phyloP scores from a whole-genome alignment of 169 alveolate species.

The Cryptosporidium felis region DNA sequence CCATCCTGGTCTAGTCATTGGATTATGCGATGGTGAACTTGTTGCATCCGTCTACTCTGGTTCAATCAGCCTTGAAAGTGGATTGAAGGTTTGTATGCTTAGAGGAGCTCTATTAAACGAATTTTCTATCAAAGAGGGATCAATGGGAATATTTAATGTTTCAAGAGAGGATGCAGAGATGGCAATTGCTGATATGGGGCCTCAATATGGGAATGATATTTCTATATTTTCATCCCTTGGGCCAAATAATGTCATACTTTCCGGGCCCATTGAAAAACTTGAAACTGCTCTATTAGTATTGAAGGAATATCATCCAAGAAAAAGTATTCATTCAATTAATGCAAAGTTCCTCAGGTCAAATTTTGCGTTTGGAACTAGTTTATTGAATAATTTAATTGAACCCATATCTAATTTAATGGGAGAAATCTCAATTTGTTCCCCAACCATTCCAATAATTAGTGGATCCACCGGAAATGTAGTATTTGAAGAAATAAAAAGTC shows the following conservation, averaged over 20 bases:
- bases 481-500: conserved; percentile 8
- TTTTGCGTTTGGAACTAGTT: conserved; percentile 17
- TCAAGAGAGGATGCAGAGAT: conserved; percentile 78
- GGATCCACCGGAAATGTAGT: conserved; percentile 75
- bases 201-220: conserved; percentile 65
- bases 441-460: conserved; percentile 73
- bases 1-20: conserved; percentile 78
- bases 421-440: conserved; percentile 66
- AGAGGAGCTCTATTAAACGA: conserved; percentile 73
- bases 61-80: conserved; percentile 76
- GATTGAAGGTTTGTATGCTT: conserved; percentile 72
- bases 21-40: conserved; percentile 78
- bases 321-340: not conserved
- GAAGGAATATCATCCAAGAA: conserved; percentile 5
- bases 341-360: conserved; percentile 2
- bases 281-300: conserved; percentile 74
- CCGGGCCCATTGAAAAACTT: conserved; percentile 75
- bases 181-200: conserved; percentile 81
- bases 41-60: conserved; percentile 79
- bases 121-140: conserved; percentile 68
- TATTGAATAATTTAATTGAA: conserved; percentile 36
- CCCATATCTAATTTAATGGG: conserved; percentile 75
- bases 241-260: conserved; percentile 70
- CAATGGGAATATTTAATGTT: conserved; percentile 72
- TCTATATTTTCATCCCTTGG: conserved; percentile 74